Evolutionary conservation across 352 stramenopile species (phyloP), one percentile per base, ranked within the genome.

Genomic region (Globisporangium okanoganense): DNA sequence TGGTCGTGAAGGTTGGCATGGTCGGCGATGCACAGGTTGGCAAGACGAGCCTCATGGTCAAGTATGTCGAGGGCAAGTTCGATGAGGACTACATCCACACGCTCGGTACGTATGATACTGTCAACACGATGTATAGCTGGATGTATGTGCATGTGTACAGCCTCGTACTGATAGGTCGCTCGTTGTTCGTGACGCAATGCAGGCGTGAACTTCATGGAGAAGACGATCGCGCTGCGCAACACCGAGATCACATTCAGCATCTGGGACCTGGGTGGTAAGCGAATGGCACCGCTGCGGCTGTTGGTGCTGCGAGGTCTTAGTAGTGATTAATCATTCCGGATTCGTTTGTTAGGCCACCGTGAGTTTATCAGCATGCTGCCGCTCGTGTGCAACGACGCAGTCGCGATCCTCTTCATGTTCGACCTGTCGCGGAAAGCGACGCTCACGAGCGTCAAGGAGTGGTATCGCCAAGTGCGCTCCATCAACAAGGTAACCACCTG

Each of bases 41-140:
- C 50, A 98, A 98, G 67, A 98, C 94, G 22, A 97, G 91, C 56
- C 85, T 98, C 64, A 98, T 98, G 94, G 92, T 98, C 69, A 97
- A 97, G 64, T 98, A 98, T 73, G 92, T 98, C 25, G 91, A 98
- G 60, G 92, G 93, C 70, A 97, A 97, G 74, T 98, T 98, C 69
- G 94, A 98, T 71, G 92, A 97, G 65, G 91, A 98, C 64, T 98
- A 98, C 72, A 98, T 98, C 72, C 93, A 98, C 86, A 98, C 94
- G 20, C 75, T 98, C 47, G 90, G 85, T 93, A 73, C 50, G 71
- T 36, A 40, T n/a, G n/a, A 22, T 36, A 20, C 9, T 8, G 9
- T 6, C 4, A 18, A 33, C 12, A 7, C 2, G 16, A 14, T 24
- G 6, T 71, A 12, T 31, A n/a, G 33, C 36, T 24, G 9, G 25